Percentiles rank a stretch among this genome's conserved stretches.
These are phyloP conservation scores for Syzygium grande DNA, from an alignment of 345 rosid genomes.

Conservation along the genomic window DNA sequence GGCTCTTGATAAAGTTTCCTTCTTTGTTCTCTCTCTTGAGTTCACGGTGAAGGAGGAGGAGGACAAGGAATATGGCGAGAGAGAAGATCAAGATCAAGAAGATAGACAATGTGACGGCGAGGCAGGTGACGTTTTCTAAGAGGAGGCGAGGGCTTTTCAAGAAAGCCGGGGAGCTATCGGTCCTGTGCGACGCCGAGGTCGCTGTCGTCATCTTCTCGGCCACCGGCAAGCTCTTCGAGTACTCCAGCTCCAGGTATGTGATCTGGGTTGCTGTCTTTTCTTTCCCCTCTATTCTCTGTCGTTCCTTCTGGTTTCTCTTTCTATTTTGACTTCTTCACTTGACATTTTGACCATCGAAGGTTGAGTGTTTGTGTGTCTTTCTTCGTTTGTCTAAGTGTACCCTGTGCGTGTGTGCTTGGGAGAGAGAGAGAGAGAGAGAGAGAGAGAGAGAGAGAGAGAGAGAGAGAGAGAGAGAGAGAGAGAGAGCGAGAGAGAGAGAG, in stretches of 20 bases:
- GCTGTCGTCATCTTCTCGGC: constrained; percentile 22
- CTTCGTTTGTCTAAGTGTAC: background rate
- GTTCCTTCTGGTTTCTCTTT: background rate
- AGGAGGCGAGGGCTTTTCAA: constrained; percentile 19
- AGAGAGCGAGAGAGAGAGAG: background rate
- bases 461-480: no score
- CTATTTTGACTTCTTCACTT: background rate
- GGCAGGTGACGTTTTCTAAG: constrained; percentile 22
- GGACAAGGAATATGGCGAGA: constrained; percentile 5
- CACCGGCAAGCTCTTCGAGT: constrained; percentile 21
- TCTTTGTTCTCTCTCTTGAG: background rate
- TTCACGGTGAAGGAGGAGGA: background rate
- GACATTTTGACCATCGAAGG: background rate
- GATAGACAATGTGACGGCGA: constrained; percentile 20
- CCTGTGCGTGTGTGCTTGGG: background rate
- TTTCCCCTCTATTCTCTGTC: background rate
- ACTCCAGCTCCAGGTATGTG: constrained; percentile 11
- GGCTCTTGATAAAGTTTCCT: background rate
- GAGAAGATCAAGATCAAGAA: constrained; percentile 22
- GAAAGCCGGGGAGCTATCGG: constrained; percentile 19
- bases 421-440: background rate
- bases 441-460: background rate
- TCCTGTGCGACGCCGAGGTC: constrained; percentile 18
- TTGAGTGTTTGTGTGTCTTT: background rate
- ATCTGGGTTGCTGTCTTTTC: background rate